Evolutionary conservation across 2,329 filamentous ascomycete species (phyloP), one percentile per base, ranked within the genome.

Genomic region (Tolypocladium ovalisporum): DNA sequence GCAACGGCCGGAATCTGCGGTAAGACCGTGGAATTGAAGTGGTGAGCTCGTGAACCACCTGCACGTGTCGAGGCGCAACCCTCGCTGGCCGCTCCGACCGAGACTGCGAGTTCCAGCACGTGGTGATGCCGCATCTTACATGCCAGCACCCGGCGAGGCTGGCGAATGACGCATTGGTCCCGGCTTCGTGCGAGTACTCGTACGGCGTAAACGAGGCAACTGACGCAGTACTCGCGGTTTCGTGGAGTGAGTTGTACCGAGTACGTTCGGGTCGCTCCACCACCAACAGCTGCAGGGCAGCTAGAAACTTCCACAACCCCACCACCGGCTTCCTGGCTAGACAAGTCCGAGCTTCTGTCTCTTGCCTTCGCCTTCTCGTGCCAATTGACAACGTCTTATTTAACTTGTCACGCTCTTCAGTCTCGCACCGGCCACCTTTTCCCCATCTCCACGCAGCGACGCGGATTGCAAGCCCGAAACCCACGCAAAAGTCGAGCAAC

Each of bases 221-320:
- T n/a, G 22, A 13, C 39, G 40, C n/a, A 42, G 40, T 9, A 9
- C 32, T 4, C 32, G 32, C 4, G 32, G 32, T 42, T 1, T 7
- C 40, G 8, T 42, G n/a, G n/a, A 40, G 2, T 7, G 6, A 40
- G 40, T 44, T 9, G 22, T 24, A 1, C n/a, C 10, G 35, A 37
- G 35, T 27, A 1, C 4, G 15, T 13, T 32, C 6, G 40, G 15
- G 17, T 29, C 47, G 47, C 29, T 51, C 47, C 47, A 35, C 47
- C 29, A n/a, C 27, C 27, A 19, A 19, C 39, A n/a, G 37, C 35
- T 9, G 27, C 47, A 52, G 47, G 47, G 27, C 15, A 60, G 59
- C 62, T 64, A 65, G 61, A 61, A 61, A 59, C 59, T 64, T 64
- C 63, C 61, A 64, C 57, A 57, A 51, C 52, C 47, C 58, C 49